Conservation (phyloP, 257 asterid species). For the Solanum microdontum region DNA sequence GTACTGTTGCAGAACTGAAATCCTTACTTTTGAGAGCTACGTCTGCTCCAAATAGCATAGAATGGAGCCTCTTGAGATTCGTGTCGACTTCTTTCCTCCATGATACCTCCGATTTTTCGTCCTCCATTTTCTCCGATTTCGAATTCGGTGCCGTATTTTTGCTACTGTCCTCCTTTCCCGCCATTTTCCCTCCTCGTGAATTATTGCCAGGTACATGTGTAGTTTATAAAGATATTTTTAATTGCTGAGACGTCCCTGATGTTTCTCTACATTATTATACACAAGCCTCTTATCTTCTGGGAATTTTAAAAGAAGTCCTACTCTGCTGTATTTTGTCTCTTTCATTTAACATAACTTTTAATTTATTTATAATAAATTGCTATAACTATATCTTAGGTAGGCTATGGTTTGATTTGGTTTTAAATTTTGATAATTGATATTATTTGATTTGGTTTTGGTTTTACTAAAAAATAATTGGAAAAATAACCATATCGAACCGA, state of each 20-base stretch:
- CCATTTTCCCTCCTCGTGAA: constrained; percentile 23
- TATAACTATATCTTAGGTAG: background rate
- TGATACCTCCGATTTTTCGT: constrained; percentile 25
- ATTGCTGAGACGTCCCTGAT: background rate
- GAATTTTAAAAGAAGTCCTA: background rate
- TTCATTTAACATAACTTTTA: background rate
- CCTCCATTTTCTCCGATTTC: constrained; percentile 22
- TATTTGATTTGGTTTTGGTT: too few species aligned
- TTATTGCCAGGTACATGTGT: too few species aligned
- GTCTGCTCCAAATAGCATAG: constrained; percentile 74
- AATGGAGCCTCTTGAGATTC: constrained; percentile 79
- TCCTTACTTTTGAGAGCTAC: constrained; percentile 68
- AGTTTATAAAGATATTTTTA: background rate
- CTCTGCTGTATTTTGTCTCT: background rate
- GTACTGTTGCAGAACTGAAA: constrained; percentile 57
- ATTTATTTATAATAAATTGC: background rate
- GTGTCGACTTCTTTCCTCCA: constrained; percentile 83
- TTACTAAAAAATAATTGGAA: fast-evolving
- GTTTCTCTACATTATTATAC: background rate
- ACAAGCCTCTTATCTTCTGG: background rate
- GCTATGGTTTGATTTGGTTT: too few species aligned
- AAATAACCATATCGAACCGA: too few species aligned
- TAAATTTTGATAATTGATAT: too few species aligned
- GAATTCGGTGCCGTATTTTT: constrained; percentile 2
- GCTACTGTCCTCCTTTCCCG: constrained; percentile 49